Base-by-base conservation (phyloP, 306 rosid genomes). In the Citrullus colocynthis region DNA sequence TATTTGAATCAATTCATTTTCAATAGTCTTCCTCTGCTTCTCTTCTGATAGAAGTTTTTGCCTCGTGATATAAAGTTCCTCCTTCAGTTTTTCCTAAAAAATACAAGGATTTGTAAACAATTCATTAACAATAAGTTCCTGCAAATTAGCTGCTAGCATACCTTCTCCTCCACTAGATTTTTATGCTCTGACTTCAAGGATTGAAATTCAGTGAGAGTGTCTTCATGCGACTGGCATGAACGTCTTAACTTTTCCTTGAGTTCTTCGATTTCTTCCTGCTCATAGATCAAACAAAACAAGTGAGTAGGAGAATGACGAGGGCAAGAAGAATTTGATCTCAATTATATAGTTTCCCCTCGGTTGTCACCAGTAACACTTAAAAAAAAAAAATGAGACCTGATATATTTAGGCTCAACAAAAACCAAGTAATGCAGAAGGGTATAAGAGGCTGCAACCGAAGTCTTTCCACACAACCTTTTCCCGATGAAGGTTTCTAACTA, bases 1-100 rank as follows among this genome's bases (percentile, higher is more conserved):
- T 59, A 82, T 77, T 78, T 81, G 82, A 21, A 79, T 55, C 58
- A 88, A 82, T 82, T 90, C 91, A 67, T 80, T 74, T 77, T 86
- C 90, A 78, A 86, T 44, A 73, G 49, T 58, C 75, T 85, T 86
- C 84, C 91, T 83, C 76, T 83, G 88, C 83, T 80, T 84, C 85
- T 88, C 90, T 85, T 88, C 91, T 13, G 16, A 52, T 72, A 78
- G 9, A 80, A 90, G 85, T 78, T 82, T 80, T 82, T 84, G 81
- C 84, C 75, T 84, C 77, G 70, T 18, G 10, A 74, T 78, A 70
- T 66, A 59, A 75, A 90, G 87, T 83, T 90, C 91, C 67, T 85
- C 82, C 52, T 81, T 83, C 54, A 83, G 76, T 67, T 78, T 80
- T 69, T 32, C 90, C 93, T 90, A 67, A 15, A 48, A 3, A 57